Percentiles rank a stretch among this genome's conserved stretches.
phyloP scores from a whole-genome alignment of 1,139 yeast species.

The Hyphopichia khmerensis region DNA sequence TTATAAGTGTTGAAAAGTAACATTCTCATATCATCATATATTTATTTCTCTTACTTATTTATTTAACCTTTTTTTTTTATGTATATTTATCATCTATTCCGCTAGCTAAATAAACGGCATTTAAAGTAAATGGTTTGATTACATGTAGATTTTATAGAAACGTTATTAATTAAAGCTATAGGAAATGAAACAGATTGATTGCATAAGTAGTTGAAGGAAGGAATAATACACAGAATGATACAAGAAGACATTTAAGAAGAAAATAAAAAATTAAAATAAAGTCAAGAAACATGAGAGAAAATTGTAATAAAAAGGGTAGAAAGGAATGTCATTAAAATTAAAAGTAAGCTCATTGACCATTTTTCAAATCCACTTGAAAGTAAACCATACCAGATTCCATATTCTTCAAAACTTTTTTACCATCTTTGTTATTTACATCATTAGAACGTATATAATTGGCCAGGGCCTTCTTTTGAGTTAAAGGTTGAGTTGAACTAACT shows the following conservation, averaged over 20 bases:
- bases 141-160: background rate
- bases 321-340: background rate
- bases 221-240: background rate
- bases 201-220: background rate
- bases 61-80: background rate
- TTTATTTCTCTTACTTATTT: background rate
- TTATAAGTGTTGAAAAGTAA: slow-evolving; percentile 20
- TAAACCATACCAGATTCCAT: slow-evolving; percentile 40
- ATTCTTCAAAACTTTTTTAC: slow-evolving; percentile 17
- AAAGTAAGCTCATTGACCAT: background rate
- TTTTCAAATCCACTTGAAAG: slow-evolving; percentile 29
- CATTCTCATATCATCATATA: background rate
- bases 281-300: no score
- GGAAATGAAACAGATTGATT: background rate
- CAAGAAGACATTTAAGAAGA: background rate
- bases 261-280: background rate
- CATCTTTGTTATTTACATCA: background rate
- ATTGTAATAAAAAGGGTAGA: background rate
- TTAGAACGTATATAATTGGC: background rate
- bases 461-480: no score
- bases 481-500: background rate
- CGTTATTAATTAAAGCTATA: no score
- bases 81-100: background rate
- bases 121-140: background rate
- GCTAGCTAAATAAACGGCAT: background rate